Percentiles rank a stretch among this genome's conserved stretches.
Conservation (phyloP, 2,329 filamentous ascomycete species). For the Calonectria multiphialidica region DNA sequence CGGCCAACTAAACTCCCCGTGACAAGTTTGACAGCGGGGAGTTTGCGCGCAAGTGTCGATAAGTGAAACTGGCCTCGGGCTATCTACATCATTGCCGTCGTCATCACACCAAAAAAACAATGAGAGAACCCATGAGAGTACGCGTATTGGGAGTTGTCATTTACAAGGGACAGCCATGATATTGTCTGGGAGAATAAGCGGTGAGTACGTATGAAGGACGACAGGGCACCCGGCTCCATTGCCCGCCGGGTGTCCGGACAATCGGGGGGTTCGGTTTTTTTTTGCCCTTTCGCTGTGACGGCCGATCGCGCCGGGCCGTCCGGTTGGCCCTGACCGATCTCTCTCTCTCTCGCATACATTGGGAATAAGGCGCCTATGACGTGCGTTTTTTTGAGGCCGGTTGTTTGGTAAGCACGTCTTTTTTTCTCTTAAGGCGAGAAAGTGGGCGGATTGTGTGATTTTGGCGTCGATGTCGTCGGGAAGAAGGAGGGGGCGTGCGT, state of each 20-base stretch:
- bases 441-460: slow-evolving; percentile 41
- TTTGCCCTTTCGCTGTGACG: neutral
- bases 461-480: slow-evolving; percentile 41
- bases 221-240: neutral
- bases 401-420: neutral
- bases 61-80: neutral
- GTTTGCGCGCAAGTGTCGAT: neutral
- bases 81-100: neutral
- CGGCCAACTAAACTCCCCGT: neutral
- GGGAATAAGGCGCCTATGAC: neutral
- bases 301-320: neutral
- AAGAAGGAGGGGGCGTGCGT: neutral
- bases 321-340: neutral
- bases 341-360: neutral
- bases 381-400: slow-evolving; percentile 1
- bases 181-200: neutral
- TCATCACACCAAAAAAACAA: neutral
- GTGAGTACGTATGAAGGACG: neutral
- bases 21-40: neutral
- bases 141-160: neutral
- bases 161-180: neutral
- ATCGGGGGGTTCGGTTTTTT: neutral
- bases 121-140: neutral
- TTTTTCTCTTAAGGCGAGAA: neutral
- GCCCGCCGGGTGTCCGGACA: neutral